Percentiles rank a stretch among this genome's conserved stretches.
phyloP scores from a whole-genome alignment of 2,329 filamentous ascomycete species.

The Neospermospora avenae region DNA sequence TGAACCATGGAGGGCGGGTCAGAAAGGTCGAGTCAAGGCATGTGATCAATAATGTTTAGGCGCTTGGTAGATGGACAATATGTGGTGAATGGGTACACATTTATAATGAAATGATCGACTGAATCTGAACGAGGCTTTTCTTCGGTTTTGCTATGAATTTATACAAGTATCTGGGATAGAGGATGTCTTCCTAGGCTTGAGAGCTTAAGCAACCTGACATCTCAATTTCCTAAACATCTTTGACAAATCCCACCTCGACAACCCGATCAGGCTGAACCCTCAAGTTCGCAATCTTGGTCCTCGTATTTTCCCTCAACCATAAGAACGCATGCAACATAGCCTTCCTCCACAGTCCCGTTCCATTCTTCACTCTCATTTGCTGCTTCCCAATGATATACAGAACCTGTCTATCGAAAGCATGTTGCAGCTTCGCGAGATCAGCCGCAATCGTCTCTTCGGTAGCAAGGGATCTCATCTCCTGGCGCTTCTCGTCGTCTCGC shows the following conservation, averaged over 20 bases:
- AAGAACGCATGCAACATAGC: constrained; percentile 53
- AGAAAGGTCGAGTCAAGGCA: too few species aligned
- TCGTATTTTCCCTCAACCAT: constrained; percentile 63
- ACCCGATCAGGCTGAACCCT: constrained; percentile 57
- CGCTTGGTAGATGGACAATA: too few species aligned
- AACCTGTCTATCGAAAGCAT: constrained; percentile 46
- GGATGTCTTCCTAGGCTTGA: too few species aligned
- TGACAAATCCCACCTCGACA: constrained; percentile 67
- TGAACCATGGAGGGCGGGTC: too few species aligned
- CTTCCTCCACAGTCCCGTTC: constrained; percentile 41
- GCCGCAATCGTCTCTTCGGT: constrained; percentile 16
- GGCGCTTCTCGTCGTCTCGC: constrained; percentile 7
- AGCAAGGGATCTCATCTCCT: background rate
- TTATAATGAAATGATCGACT: too few species aligned
- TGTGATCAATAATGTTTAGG: too few species aligned
- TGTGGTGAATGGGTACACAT: too few species aligned
- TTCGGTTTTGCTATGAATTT: too few species aligned
- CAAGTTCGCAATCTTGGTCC: constrained; percentile 62
- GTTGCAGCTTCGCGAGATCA: constrained; percentile 44
- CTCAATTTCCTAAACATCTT: constrained; percentile 59
- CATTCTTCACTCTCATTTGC: constrained; percentile 48
- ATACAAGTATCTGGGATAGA: too few species aligned
- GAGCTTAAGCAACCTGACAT: too few species aligned
- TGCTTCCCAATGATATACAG: constrained; percentile 60
- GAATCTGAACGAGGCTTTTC: too few species aligned